Conservation (phyloP, 2,329 filamentous ascomycete species). For the Penicillium sp. region DNA sequence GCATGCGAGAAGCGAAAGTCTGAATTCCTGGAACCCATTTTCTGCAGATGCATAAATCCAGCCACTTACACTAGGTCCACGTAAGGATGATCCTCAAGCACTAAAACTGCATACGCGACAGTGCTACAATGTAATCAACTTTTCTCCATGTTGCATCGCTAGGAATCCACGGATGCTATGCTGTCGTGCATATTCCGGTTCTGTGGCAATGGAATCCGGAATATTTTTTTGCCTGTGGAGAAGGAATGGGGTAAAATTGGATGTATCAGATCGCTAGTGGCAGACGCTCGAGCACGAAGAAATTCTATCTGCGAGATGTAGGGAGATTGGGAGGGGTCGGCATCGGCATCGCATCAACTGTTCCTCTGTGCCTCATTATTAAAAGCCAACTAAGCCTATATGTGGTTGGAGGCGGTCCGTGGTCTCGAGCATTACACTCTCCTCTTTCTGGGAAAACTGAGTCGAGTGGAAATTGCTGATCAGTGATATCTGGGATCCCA, state of each 20-base stretch:
- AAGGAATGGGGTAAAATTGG: neutral
- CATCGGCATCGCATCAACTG: neutral
- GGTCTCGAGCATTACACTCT: neutral
- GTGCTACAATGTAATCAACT: neutral
- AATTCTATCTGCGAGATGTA: neutral
- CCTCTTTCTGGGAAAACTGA: too few species aligned
- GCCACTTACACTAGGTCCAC: neutral
- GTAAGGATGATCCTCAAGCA: neutral
- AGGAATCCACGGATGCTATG: conserved; percentile 12
- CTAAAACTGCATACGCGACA: neutral
- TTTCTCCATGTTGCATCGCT: conserved; percentile 10
- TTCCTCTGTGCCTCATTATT: neutral
- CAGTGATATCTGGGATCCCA: neutral
- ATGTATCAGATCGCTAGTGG: conserved; percentile 16
- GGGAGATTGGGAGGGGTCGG: neutral
- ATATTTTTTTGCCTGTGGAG: conserved; percentile 5
- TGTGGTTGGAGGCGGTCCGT: neutral
- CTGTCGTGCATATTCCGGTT: conserved; percentile 18
- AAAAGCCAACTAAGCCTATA: neutral
- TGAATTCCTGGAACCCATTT: neutral
- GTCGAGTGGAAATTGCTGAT: neutral
- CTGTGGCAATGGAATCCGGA: conserved; percentile 9
- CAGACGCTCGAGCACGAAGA: neutral
- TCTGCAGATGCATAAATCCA: neutral
- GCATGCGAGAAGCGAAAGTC: neutral